Evolutionary conservation across 176 grass and related monocot genomes (phyloP).

Genomic region (Dactylis glomerata): DNA sequence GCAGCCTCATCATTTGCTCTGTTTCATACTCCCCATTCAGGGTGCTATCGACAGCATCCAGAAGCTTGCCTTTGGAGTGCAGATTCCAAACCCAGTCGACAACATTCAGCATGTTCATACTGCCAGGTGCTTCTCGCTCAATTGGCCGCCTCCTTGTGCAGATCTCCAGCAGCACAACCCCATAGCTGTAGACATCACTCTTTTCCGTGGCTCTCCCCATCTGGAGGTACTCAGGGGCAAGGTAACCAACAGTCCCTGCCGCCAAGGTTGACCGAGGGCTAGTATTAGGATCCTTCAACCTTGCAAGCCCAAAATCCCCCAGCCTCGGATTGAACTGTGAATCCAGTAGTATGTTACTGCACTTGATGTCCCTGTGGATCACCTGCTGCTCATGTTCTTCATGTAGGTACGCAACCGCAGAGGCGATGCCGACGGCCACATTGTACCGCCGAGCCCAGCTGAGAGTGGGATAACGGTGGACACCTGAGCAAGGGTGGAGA

Average conservation of each 20-base stretch:
- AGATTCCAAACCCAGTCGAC: constrained; percentile 56
- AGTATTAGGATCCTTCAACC: constrained; percentile 39
- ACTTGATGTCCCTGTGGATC: constrained; percentile 66
- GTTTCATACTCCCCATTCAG: constrained; percentile 46
- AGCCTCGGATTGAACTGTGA: constrained; percentile 33
- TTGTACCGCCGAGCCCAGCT: constrained; percentile 43
- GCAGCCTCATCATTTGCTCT: constrained; percentile 45
- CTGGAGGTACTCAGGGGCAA: constrained; percentile 58
- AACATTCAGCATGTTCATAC: constrained; percentile 45
- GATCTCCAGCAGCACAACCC: constrained; percentile 55
- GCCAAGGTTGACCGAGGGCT: constrained; percentile 50
- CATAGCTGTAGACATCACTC: constrained; percentile 58
- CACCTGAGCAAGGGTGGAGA: constrained; percentile 31
- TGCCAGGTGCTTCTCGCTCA: constrained; percentile 22
- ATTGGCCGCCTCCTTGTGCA: constrained; percentile 47
- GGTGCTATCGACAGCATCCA: constrained; percentile 37
- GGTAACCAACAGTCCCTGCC: constrained; percentile 57
- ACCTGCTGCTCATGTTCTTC: constrained; percentile 46
- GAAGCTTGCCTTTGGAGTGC: constrained; percentile 37
- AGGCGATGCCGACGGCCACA: constrained; percentile 45
- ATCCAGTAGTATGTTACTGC: constrained; percentile 53
- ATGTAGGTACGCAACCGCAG: constrained; percentile 39
- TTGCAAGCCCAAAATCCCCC: constrained; percentile 52
- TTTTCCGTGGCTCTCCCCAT: constrained; percentile 53
- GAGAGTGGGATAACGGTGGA: neutral